A percentile compares a stretch with the other conserved stretches of the same genome.
These are phyloP conservation scores for Vinca minor DNA, from an alignment of 257 asterid genomes.

Conservation along the genomic window DNA sequence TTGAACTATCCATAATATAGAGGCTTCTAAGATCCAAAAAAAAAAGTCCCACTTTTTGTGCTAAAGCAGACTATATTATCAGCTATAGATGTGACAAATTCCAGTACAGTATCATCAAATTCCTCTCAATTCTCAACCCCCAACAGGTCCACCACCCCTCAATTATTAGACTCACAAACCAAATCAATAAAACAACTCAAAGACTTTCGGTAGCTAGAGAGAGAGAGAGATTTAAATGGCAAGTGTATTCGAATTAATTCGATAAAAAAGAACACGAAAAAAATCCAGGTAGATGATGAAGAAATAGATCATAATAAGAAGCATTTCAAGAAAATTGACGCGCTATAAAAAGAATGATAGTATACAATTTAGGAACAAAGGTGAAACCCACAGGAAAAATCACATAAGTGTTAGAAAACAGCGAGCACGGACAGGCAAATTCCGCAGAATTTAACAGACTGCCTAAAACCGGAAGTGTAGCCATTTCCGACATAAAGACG, in stretches of 20 bases:
- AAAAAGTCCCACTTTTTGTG: not conserved
- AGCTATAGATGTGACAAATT: conserved; percentile 18
- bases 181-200: not conserved
- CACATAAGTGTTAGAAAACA: conserved; percentile 1
- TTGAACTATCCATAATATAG: too few species aligned
- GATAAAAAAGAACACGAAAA: too few species aligned
- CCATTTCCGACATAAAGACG: too few species aligned
- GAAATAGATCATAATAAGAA: too few species aligned
- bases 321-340: not conserved
- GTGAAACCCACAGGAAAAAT: conserved; percentile 7
- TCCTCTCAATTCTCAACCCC: too few species aligned
- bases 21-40: not conserved
- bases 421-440: not conserved
- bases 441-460: not conserved
- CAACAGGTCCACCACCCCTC: not conserved
- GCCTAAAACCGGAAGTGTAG: too few species aligned
- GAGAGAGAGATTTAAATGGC: too few species aligned
- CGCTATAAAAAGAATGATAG: not conserved
- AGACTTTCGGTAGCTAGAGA: too few species aligned
- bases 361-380: conserved; percentile 5
- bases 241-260: too few species aligned
- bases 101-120: conserved; percentile 12
- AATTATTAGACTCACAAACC: conserved; percentile 11
- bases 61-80: too few species aligned
- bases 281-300: too few species aligned